These are phyloP conservation scores for Wickerhamomyces rabaulensis DNA, from an alignment of 805 yeast species.

Conservation along the genomic window DNA sequence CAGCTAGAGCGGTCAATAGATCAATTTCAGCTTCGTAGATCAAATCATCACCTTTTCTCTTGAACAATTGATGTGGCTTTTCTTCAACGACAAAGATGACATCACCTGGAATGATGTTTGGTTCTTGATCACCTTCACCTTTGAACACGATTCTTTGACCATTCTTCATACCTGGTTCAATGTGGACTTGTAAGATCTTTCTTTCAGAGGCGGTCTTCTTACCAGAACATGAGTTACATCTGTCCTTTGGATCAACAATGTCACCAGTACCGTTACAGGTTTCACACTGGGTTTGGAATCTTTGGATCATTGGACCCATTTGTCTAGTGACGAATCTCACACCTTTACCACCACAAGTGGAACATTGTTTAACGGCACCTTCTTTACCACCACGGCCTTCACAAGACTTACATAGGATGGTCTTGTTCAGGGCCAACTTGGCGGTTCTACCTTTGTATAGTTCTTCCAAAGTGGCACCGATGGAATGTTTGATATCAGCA, in stretches of 20 bases:
- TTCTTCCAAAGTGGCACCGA: constrained; percentile 85
- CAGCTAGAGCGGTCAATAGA: constrained; percentile 90
- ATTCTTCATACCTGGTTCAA: constrained; percentile 95
- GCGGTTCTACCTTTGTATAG: constrained; percentile 90
- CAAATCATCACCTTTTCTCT: constrained; percentile 87
- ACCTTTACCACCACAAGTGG: constrained; percentile 89
- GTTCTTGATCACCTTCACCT: constrained; percentile 98
- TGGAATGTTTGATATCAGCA: constrained; percentile 85
- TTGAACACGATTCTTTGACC: constrained; percentile 87
- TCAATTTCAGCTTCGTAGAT: constrained; percentile 83
- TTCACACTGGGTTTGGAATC: constrained; percentile 93
- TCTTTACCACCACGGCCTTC: constrained; percentile 95
- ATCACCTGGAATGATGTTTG: constrained; percentile 93
- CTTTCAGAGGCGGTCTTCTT: constrained; percentile 83
- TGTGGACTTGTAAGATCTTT: constrained; percentile 89
- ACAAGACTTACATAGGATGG: constrained; percentile 82
- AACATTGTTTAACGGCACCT: constrained; percentile 83
- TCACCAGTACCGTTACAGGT: constrained; percentile 91
- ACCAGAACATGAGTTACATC: constrained; percentile 85
- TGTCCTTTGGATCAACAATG: constrained; percentile 77
- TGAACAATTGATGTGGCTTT: constrained; percentile 77
- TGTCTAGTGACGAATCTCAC: constrained; percentile 88
- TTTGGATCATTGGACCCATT: constrained; percentile 99
- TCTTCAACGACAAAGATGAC: constrained; percentile 89
- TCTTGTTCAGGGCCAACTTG: constrained; percentile 90